These are phyloP conservation scores for Stereocaulon alpinum DNA, from an alignment of 495 filamentous ascomycete species.

Conservation along the genomic window DNA sequence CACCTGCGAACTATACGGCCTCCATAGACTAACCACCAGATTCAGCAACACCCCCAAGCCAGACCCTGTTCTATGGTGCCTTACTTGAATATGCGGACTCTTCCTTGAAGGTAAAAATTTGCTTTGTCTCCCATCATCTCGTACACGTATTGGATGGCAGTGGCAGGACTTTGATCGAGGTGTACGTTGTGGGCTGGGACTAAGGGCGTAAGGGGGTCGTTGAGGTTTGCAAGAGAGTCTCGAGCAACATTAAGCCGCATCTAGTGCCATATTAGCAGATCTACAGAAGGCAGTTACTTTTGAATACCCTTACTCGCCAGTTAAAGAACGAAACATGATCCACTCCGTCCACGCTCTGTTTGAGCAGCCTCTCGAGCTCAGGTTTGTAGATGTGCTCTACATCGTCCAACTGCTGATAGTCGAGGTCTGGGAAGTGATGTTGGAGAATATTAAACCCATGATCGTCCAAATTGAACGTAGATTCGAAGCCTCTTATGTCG, in stretches of 20 bases:
- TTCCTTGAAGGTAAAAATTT: neutral
- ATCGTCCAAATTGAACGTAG: conserved; percentile 7
- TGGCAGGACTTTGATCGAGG: conserved; percentile 17
- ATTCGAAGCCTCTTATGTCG: conserved; percentile 29
- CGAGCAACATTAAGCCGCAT: conserved; percentile 9
- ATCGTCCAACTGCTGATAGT: conserved; percentile 1
- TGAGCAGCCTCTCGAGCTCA: conserved; percentile 21
- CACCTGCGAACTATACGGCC: too few species aligned
- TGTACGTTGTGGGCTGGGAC: conserved; percentile 19
- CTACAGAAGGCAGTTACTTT: neutral
- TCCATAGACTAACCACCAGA: too few species aligned
- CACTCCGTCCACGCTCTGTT: conserved; percentile 20
- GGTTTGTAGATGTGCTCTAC: conserved; percentile 22
- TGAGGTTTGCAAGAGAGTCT: conserved; percentile 17
- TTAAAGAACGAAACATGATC: conserved; percentile 24
- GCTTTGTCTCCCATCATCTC: conserved; percentile 1
- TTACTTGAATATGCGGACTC: neutral
- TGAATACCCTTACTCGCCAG: conserved; percentile 23
- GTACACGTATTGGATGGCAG: conserved; percentile 11
- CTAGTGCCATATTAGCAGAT: neutral
- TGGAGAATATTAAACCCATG: conserved; percentile 6
- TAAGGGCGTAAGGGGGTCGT: conserved; percentile 13
- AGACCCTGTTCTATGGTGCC: too few species aligned
- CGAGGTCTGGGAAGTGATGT: neutral
- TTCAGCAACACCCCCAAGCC: too few species aligned